Evolutionary conservation across 2,329 filamentous ascomycete species (phyloP), one percentile per base, ranked within the genome.

Genomic region (Pseudomassariella vexata): DNA sequence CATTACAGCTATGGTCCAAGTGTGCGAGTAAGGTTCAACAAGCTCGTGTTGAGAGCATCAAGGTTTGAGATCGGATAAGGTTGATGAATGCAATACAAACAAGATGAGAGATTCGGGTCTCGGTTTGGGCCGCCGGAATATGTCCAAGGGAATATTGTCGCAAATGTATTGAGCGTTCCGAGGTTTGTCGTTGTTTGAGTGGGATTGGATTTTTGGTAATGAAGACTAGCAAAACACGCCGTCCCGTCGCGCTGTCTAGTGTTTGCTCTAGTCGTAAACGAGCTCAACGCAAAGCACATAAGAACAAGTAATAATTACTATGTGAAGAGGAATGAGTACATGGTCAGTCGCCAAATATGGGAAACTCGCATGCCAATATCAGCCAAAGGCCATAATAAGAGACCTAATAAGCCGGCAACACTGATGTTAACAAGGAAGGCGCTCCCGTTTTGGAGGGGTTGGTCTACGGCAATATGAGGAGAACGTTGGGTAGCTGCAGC

Each of bases 1-100:
- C 51, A 54, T 55, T 46, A 50, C 51, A 54, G 48, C 48, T 27
- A 28, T 15, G n/a, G n/a, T n/a, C n/a, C n/a, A n/a, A n/a, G n/a
- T n/a, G n/a, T n/a, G n/a, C n/a, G n/a, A n/a, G n/a, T n/a, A n/a
- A n/a, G n/a, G n/a, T n/a, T n/a, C n/a, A n/a, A n/a, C n/a, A n/a
- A n/a, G n/a, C n/a, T n/a, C n/a, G n/a, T n/a, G n/a, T n/a, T n/a
- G n/a, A n/a, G n/a, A n/a, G n/a, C n/a, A n/a, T n/a, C n/a, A n/a
- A n/a, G n/a, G n/a, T n/a, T n/a, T n/a, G n/a, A n/a, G n/a, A n/a
- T n/a, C n/a, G n/a, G n/a, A n/a, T n/a, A n/a, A n/a, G n/a, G n/a
- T n/a, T n/a, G n/a, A n/a, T n/a, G n/a, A n/a, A n/a, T n/a, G n/a
- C n/a, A n/a, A n/a, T n/a, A n/a, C n/a, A n/a, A n/a, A n/a, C n/a